Conservation (phyloP, 169 alveolate species). For the Plasmodium knowlesi region DNA sequence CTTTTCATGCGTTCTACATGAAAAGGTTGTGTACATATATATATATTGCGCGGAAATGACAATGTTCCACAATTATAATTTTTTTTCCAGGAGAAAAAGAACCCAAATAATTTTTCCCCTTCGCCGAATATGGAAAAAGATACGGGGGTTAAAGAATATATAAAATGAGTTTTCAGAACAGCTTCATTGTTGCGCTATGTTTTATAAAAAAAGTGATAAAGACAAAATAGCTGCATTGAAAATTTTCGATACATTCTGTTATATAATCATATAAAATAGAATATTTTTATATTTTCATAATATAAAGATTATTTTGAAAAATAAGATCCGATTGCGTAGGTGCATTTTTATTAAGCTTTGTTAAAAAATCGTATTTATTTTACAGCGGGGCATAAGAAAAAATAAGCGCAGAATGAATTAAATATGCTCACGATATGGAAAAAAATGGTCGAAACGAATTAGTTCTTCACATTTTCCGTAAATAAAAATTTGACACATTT, state of each 20-base stretch:
- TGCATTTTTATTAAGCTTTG: neutral
- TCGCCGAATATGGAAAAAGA: neutral
- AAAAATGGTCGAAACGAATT: neutral
- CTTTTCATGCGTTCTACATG: neutral
- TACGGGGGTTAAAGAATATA: neutral
- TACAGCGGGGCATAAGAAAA: neutral
- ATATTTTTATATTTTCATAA: neutral
- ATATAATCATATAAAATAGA: neutral
- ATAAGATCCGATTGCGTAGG: neutral
- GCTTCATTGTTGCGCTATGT: neutral
- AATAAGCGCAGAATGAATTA: neutral
- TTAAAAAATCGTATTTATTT: neutral
- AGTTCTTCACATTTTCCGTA: neutral
- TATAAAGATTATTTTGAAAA: neutral
- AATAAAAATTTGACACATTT: neutral
- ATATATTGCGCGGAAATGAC: neutral
- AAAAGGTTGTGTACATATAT: neutral
- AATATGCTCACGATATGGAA: neutral
- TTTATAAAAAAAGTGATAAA: neutral
- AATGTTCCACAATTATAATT: neutral
- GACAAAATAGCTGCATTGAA: neutral
- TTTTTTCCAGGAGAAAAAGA: neutral
- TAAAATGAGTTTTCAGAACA: neutral
- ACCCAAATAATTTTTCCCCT: neutral
- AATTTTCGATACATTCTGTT: neutral